These are phyloP conservation scores for Sungouiella blattae DNA, from an alignment of 805 yeast genomes.

Conservation along the genomic window DNA sequence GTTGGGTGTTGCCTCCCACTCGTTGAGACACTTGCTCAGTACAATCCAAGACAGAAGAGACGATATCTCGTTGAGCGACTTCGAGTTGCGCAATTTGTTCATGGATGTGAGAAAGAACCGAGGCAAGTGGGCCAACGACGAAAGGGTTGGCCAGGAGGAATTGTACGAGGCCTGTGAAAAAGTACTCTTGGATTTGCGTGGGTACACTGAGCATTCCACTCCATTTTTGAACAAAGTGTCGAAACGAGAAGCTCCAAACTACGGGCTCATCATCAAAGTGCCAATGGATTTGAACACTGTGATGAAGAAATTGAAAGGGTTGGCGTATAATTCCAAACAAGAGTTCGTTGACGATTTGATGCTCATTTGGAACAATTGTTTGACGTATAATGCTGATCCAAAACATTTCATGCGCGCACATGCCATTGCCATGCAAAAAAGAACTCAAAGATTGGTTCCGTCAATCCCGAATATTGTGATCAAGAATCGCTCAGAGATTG, in stretches of 20 bases:
- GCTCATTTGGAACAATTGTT: constrained; percentile 93
- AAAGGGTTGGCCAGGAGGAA: constrained; percentile 94
- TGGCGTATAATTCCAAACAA: constrained; percentile 78
- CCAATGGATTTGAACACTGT: constrained; percentile 98
- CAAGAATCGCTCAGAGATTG: constrained; percentile 68
- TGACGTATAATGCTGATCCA: constrained; percentile 92
- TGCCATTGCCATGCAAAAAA: constrained; percentile 95
- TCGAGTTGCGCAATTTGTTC: constrained; percentile 77
- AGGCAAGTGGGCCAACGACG: constrained; percentile 97
- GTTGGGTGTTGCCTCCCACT: constrained; percentile 36
- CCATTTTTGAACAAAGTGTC: constrained; percentile 95
- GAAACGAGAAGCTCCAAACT: constrained; percentile 97
- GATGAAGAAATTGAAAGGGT: constrained; percentile 77
- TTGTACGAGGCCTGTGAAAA: constrained; percentile 96
- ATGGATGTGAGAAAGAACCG: constrained; percentile 92
- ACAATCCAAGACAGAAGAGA: constrained; percentile 79
- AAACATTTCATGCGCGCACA: constrained; percentile 86
- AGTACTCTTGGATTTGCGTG: constrained; percentile 84
- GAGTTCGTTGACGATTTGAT: constrained; percentile 94
- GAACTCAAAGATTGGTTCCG: constrained; percentile 70
- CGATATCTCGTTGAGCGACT: constrained; percentile 69
- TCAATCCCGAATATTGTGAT: constrained; percentile 86
- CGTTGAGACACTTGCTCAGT: constrained; percentile 71
- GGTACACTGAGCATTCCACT: constrained; percentile 93
- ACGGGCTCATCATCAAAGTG: constrained; percentile 79